These are phyloP conservation scores for Lotus japonicus DNA, from an alignment of 306 rosid genomes.

Conservation along the genomic window DNA sequence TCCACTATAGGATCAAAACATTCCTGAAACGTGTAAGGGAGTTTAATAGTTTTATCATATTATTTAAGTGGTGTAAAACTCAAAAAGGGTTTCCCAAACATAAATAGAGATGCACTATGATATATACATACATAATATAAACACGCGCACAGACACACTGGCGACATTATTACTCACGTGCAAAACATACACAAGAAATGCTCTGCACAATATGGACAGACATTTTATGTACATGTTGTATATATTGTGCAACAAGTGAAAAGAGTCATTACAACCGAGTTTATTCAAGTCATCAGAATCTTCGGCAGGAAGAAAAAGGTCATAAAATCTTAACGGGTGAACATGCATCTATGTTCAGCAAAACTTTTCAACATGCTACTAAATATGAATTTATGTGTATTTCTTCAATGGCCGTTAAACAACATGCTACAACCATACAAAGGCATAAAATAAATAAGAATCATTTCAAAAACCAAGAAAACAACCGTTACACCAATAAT, in stretches of 20 bases:
- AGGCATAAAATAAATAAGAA: slow-evolving; percentile 13
- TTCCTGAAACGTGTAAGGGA: slow-evolving; percentile 51
- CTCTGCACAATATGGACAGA: neutral
- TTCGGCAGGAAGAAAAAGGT: neutral
- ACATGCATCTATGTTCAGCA: slow-evolving; percentile 4
- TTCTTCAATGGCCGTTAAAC: neutral
- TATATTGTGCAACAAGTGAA: neutral
- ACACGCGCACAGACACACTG: neutral
- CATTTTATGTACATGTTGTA: neutral
- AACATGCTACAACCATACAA: slow-evolving; percentile 2
- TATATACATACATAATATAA: neutral
- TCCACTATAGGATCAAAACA: slow-evolving; percentile 94
- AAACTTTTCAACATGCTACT: neutral
- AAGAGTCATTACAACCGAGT: neutral
- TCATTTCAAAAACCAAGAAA: slow-evolving; percentile 4
- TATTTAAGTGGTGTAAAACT: no score
- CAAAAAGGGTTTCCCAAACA: neutral
- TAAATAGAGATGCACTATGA: neutral
- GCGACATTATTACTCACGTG: neutral
- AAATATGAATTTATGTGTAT: neutral
- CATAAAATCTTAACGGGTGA: neutral
- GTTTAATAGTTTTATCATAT: neutral
- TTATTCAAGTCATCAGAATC: neutral
- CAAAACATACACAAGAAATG: neutral
- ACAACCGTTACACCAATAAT: neutral